These are phyloP conservation scores for Vairimorpha necatrix DNA, from an alignment of 371 early-diverging fungal genomes.

Conservation along the genomic window DNA sequence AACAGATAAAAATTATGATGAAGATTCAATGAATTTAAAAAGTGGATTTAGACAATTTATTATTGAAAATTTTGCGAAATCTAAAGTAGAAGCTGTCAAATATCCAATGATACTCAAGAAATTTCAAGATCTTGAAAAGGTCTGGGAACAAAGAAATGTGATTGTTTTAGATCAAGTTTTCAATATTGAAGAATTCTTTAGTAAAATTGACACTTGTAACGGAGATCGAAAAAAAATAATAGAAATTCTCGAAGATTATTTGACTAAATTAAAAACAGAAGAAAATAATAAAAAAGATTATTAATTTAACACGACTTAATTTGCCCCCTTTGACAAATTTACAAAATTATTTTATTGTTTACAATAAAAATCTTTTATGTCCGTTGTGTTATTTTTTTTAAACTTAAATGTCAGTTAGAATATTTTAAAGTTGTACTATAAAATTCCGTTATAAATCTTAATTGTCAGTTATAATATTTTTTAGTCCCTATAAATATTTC, in stretches of 20 bases:
- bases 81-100: constrained; percentile 14
- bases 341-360: neutral
- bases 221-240: constrained; percentile 16
- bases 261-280: neutral
- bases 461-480: no score
- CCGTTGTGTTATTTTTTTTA: neutral
- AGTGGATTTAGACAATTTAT: constrained; percentile 26
- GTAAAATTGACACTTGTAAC: constrained; percentile 24
- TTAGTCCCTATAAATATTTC: no score
- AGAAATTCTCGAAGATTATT: constrained; percentile 8
- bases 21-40: constrained; percentile 5
- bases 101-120: constrained; percentile 36
- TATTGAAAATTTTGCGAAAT: constrained; percentile 19
- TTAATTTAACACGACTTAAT: no score
- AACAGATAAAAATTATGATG: constrained; percentile 27
- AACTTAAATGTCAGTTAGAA: no score
- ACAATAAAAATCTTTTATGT: neutral
- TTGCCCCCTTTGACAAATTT: neutral
- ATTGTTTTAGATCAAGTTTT: constrained; percentile 24
- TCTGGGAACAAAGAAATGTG: constrained; percentile 49
- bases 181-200: constrained; percentile 30
- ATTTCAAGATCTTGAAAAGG: constrained; percentile 41
- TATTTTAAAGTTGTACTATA: no score
- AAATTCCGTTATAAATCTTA: no score
- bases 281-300: neutral